A percentile compares a stretch with the other conserved stretches of the same genome.
These are phyloP conservation scores for Selenicereus undatus DNA, from an alignment of 148 eudicot species.

Conservation along the genomic window DNA sequence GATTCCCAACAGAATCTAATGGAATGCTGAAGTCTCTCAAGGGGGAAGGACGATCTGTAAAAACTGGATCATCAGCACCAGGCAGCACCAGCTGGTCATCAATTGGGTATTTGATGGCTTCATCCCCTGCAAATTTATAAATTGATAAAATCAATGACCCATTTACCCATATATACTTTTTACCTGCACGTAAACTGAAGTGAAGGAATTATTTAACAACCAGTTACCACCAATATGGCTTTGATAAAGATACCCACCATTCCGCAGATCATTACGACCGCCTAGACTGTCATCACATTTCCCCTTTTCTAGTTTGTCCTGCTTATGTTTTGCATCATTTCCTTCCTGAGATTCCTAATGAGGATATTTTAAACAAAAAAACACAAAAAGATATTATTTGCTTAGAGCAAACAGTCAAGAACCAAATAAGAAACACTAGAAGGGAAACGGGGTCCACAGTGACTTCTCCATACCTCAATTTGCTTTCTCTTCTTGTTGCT, in stretches of 20 bases:
- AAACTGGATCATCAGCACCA: slow-evolving; percentile 59
- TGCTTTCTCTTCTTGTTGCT: slow-evolving; percentile 57
- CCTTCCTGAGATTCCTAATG: slow-evolving; percentile 37
- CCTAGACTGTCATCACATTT: slow-evolving; percentile 21
- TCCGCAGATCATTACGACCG: slow-evolving; percentile 11
- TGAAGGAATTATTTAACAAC: background rate
- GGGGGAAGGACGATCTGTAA: slow-evolving; percentile 69
- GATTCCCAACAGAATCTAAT: slow-evolving; percentile 75
- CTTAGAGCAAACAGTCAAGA: background rate
- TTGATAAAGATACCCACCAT: slow-evolving; percentile 14
- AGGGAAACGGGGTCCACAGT: background rate
- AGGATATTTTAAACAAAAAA: slow-evolving; percentile 8
- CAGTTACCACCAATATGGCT: slow-evolving; percentile 3
- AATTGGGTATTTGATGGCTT: slow-evolving; percentile 72
- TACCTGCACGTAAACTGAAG: background rate
- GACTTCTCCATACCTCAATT: slow-evolving; percentile 40
- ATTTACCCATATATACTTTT: background rate
- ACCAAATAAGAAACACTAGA: background rate
- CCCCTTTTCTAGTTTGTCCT: slow-evolving; percentile 24
- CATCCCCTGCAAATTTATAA: slow-evolving; percentile 34
- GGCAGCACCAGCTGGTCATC: slow-evolving; percentile 81
- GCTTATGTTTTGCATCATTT: slow-evolving; percentile 29
- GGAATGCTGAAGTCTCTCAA: slow-evolving; percentile 72
- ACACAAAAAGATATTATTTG: background rate
- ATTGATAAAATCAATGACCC: slow-evolving; percentile 1